Base-by-base conservation (phyloP, 768 basidiomycete species). In the Termitomyces sp. region DNA sequence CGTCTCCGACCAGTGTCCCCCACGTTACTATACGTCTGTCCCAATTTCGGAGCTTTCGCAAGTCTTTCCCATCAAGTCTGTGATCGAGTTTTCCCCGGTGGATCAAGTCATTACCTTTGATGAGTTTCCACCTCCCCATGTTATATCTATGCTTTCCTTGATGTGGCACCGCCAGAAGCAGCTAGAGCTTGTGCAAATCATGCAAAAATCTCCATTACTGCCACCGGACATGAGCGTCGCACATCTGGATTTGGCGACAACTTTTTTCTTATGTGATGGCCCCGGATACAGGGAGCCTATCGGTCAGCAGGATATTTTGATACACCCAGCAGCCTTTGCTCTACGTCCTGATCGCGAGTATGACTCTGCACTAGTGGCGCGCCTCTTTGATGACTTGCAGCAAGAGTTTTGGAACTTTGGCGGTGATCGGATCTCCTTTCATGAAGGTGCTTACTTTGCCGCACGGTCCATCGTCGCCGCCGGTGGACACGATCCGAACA, bases 231-330 rank as follows among this genome's bases (percentile, higher is more conserved):
- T 33, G 18, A 54, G 33, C 20, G 32, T 45, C 16, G 44, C 33
- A 14, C 60, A 65, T 45, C 59, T 72, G 11, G 40, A 64, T 24
- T 61, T 72, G 1, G 70, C 71, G 0, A 68, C 68, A 4, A 68
- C 67, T 0, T 60, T 64, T 18, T 72, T 72, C 36, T 56, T 18
- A 18, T 63, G 62, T 43, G 51, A 24, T 22, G 66, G 63, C 30
- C 40, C 48, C 16, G 44, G 52, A 13, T 47, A 63, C 47, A 46
- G 63, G 44, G 60, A 64, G 38, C 62, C 66, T 40, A 62, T 67
- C 20, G 60, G 61, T 33, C 61, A 62, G 46, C 57, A 57, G 48
- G 61, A 65, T 26, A 43, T 62, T 55, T 41, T 67, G 9, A 52
- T 55, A 16, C 63, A 67, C 45, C 64, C 66, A 28, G 46, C 59